Percentiles rank a stretch among this genome's conserved stretches.
These are phyloP conservation scores for Tricladium varicosporioides DNA, from an alignment of 2,329 filamentous ascomycete genomes.

Conservation along the genomic window DNA sequence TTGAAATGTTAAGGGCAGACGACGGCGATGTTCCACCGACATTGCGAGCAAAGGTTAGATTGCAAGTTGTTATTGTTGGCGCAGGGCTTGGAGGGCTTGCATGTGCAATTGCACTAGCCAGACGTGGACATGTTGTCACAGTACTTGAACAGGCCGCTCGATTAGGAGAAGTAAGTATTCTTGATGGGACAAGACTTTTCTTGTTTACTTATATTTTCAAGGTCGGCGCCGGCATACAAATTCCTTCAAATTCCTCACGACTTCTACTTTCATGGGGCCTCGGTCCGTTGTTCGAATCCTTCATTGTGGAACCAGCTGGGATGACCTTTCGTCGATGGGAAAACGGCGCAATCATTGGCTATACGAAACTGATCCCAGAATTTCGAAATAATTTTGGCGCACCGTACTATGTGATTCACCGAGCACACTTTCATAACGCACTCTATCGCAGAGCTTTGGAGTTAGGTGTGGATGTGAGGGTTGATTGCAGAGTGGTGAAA, in stretches of 20 bases:
- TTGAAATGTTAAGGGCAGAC: conserved; percentile 5
- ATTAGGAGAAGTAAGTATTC: conserved; percentile 34
- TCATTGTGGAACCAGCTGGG: conserved; percentile 32
- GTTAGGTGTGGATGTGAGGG: conserved; percentile 27
- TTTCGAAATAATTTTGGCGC: conserved; percentile 33
- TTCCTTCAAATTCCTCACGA: conserved; percentile 37
- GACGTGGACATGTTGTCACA: conserved; percentile 9
- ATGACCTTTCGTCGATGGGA: conserved; percentile 38
- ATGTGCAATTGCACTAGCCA: conserved; percentile 6
- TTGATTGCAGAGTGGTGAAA: conserved; percentile 22
- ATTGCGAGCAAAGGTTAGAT: conserved; percentile 8
- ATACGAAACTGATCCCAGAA: conserved; percentile 34
- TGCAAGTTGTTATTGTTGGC: conserved; percentile 36
- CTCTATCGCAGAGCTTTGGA: conserved; percentile 14
- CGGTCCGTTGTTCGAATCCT: conserved; percentile 25
- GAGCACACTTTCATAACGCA: conserved; percentile 18
- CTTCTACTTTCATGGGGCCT: conserved; percentile 36
- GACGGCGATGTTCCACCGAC: not conserved
- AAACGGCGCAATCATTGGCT: conserved; percentile 31
- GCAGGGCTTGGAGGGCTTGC: conserved; percentile 11
- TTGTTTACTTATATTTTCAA: conserved; percentile 12
- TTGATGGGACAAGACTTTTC: not conserved
- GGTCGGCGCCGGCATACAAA: conserved; percentile 41
- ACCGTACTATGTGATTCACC: conserved; percentile 29
- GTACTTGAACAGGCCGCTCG: conserved; percentile 10